phyloP scores from a whole-genome alignment of 2,329 filamentous ascomycete species.

The Neonectria ditissima region DNA sequence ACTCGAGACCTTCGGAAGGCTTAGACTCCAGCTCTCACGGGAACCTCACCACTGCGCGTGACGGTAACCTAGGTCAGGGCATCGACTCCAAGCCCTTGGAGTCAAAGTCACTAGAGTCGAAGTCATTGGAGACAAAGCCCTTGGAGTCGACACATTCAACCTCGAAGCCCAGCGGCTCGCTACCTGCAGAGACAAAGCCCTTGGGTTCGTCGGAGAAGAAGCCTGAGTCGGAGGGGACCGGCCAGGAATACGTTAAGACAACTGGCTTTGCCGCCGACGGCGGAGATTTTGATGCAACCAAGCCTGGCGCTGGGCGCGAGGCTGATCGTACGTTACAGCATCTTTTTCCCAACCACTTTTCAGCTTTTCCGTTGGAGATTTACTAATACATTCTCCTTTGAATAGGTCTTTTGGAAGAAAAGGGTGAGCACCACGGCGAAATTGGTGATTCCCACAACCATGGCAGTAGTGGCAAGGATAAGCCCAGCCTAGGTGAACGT shows the following conservation, averaged over 20 bases:
- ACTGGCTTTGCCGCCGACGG: conserved; percentile 72
- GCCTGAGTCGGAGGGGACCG: conserved; percentile 56
- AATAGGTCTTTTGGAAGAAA: conserved; percentile 51
- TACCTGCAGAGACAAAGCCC: conserved; percentile 18
- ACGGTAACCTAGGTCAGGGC: background rate
- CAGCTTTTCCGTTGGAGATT: background rate
- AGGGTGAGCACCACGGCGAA: conserved; percentile 44
- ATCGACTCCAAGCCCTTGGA: background rate
- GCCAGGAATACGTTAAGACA: conserved; percentile 68
- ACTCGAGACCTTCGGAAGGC: conserved; percentile 49
- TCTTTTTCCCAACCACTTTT: no score
- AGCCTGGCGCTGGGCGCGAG: conserved; percentile 73
- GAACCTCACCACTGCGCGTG: conserved; percentile 47
- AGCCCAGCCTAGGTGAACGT: conserved; percentile 69
- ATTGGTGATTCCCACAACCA: conserved; percentile 4
- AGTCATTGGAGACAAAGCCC: background rate
- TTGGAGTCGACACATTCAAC: conserved; percentile 11
- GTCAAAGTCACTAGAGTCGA: background rate
- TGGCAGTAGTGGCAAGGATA: conserved; percentile 51
- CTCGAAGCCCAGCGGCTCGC: conserved; percentile 17
- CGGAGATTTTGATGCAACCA: conserved; percentile 74
- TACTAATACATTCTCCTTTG: conserved; percentile 12
- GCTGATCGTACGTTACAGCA: conserved; percentile 68
- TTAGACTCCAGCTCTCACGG: conserved; percentile 59
- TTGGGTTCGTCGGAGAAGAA: conserved; percentile 11